Conservation (phyloP, 2,329 filamentous ascomycete genomes). For the Myriosclerotinia duriaeana region DNA sequence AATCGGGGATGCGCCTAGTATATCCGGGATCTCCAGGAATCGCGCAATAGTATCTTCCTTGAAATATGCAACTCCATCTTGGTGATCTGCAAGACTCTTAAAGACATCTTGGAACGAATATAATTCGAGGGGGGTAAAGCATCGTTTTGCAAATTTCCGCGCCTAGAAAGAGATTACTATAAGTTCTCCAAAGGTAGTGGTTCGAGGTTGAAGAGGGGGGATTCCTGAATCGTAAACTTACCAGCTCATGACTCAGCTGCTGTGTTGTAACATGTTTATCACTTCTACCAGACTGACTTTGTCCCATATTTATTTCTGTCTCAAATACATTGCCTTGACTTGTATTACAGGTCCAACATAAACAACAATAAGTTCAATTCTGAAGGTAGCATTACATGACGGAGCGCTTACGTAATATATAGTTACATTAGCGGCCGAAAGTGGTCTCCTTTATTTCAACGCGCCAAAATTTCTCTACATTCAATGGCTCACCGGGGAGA, state of each 20-base stretch:
- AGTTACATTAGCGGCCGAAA: not conserved
- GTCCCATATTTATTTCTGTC: constrained; percentile 37
- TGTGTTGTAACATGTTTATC: constrained; percentile 36
- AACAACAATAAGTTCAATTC: not conserved
- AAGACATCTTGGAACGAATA: constrained; percentile 75
- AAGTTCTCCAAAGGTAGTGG: constrained; percentile 1
- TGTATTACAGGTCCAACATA: not conserved
- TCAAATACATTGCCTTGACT: not conserved
- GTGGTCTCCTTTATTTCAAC: not conserved
- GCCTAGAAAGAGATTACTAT: constrained; percentile 46
- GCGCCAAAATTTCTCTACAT: too few species aligned
- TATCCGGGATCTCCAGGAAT: constrained; percentile 72
- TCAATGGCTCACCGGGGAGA: too few species aligned
- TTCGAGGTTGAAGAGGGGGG: constrained; percentile 8
- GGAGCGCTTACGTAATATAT: constrained; percentile 8
- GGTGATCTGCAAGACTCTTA: constrained; percentile 63
- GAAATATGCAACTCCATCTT: constrained; percentile 62
- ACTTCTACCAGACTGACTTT: constrained; percentile 39
- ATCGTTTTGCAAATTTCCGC: constrained; percentile 64
- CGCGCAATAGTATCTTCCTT: constrained; percentile 69
- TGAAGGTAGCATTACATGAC: not conserved
- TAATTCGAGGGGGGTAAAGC: constrained; percentile 69
- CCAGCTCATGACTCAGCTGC: constrained; percentile 40
- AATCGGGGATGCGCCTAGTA: constrained; percentile 64
- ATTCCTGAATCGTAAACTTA: constrained; percentile 28